Evolutionary conservation across 768 basidiomycete species (phyloP).

Genomic region (Hygrocybe punicea): DNA sequence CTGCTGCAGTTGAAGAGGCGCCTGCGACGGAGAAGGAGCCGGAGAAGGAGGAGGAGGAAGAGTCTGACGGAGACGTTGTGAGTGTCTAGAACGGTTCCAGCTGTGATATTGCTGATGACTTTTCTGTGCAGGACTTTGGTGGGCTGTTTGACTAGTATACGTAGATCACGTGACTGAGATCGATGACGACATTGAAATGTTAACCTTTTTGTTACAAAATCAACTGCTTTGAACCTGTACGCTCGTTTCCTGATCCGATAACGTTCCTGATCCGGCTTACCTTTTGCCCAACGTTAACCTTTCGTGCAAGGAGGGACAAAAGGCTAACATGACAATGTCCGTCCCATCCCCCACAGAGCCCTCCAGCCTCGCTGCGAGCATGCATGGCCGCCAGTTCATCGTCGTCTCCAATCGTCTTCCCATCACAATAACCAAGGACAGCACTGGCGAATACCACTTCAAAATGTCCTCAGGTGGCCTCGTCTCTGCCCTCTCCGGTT

Average conservation of each 20-base stretch:
- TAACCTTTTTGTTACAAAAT: neutral
- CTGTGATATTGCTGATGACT: neutral
- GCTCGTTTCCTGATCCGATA: neutral
- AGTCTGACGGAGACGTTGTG: slow-evolving; percentile 88
- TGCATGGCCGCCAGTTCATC: slow-evolving; percentile 61
- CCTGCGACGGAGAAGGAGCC: slow-evolving; percentile 61
- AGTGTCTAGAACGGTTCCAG: no score
- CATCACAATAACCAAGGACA: slow-evolving; percentile 93
- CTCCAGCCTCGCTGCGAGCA: neutral
- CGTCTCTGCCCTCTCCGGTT: slow-evolving; percentile 93
- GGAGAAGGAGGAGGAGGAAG: slow-evolving; percentile 81
- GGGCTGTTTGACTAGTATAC: slow-evolving; percentile 76
- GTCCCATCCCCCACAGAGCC: neutral
- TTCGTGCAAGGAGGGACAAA: neutral
- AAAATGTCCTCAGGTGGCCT: slow-evolving; percentile 99
- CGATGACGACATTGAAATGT: neutral
- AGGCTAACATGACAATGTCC: neutral
- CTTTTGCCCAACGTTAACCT: neutral
- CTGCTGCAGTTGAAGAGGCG: slow-evolving; percentile 54
- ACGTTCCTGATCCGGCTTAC: neutral
- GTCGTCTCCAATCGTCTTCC: slow-evolving; percentile 96
- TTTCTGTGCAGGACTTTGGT: slow-evolving; percentile 72
- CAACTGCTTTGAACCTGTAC: neutral
- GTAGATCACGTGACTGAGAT: no score
- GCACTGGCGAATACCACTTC: slow-evolving; percentile 90